phyloP scores from a whole-genome alignment of 176 grass and related monocot species.

The Juncus inflexus region DNA sequence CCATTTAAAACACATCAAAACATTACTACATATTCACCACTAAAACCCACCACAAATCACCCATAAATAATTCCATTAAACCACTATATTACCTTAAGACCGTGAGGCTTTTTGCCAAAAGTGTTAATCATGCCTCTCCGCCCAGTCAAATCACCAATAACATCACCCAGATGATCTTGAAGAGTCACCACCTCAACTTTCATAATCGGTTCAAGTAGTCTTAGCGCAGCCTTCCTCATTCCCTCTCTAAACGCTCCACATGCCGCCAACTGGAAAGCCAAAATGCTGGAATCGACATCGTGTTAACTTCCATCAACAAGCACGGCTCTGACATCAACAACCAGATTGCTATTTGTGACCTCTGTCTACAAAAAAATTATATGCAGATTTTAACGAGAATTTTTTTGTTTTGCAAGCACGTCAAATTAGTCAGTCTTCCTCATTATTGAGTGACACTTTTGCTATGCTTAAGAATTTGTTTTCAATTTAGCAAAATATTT shows the following conservation, averaged over 20 bases:
- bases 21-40: conserved; percentile 11
- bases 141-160: conserved; percentile 97
- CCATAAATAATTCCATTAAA: neutral
- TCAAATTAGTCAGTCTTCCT: too few relatives aligned
- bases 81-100: conserved; percentile 67
- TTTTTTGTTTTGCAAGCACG: too few relatives aligned
- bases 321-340: conserved; percentile 76
- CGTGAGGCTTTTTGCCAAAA: conserved; percentile 90
- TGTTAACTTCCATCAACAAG: conserved; percentile 93
- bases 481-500: too few relatives aligned
- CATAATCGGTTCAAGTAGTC: conserved; percentile 89
- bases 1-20: conserved; percentile 8
- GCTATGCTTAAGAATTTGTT: too few relatives aligned
- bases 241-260: conserved; percentile 89
- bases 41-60: neutral
- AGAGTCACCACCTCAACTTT: conserved; percentile 92
- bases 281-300: conserved; percentile 94
- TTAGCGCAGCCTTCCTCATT: conserved; percentile 75
- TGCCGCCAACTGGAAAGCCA: conserved; percentile 94
- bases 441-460: too few relatives aligned
- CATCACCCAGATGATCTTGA: conserved; percentile 96
- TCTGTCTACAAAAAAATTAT: too few relatives aligned
- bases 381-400: too few relatives aligned
- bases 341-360: conserved; percentile 27
- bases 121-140: conserved; percentile 89